Evolutionary conservation across 2,329 filamentous ascomycete genomes (phyloP).

Genomic region (Fusarium dlaminii): DNA sequence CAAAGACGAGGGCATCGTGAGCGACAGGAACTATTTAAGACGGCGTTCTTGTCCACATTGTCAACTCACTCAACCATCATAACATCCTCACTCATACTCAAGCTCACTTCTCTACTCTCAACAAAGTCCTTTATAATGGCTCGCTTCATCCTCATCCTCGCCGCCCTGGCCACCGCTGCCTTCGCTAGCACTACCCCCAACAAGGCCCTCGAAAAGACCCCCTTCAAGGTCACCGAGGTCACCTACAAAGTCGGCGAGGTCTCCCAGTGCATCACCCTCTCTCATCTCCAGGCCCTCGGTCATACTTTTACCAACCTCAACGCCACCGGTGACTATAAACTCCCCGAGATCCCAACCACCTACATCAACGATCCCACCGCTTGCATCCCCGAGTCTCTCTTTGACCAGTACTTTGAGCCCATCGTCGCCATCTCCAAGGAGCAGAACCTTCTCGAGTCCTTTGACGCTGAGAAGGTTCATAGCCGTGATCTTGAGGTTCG

Average conservation of each 20-base stretch:
- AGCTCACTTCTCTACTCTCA: background rate
- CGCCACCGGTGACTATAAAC: background rate
- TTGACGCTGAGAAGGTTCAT: background rate
- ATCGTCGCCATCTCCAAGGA: conserved; percentile 23
- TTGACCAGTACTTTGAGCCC: conserved; percentile 23
- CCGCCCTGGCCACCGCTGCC: background rate
- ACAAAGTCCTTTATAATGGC: background rate
- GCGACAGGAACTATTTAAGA: background rate
- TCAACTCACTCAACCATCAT: background rate
- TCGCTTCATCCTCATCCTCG: conserved; percentile 1
- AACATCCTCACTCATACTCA: background rate
- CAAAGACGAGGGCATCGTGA: rapidly evolving
- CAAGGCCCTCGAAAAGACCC: background rate
- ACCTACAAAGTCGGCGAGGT: background rate
- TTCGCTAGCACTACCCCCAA: background rate
- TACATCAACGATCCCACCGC: conserved; percentile 14
- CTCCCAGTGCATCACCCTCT: conserved; percentile 10
- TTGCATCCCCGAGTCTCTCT: conserved; percentile 23
- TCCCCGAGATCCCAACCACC: conserved; percentile 4
- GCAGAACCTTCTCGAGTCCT: conserved; percentile 9
- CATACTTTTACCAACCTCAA: conserved; percentile 13
- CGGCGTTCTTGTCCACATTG: background rate
- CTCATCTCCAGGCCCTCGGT: conserved; percentile 22
- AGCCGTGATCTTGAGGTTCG: conserved; percentile 2
- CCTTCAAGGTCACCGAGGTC: background rate